Evolutionary conservation across 2,329 filamentous ascomycete species (phyloP), one percentile per base, ranked within the genome.

Genomic region (Beauveria bassiana): DNA sequence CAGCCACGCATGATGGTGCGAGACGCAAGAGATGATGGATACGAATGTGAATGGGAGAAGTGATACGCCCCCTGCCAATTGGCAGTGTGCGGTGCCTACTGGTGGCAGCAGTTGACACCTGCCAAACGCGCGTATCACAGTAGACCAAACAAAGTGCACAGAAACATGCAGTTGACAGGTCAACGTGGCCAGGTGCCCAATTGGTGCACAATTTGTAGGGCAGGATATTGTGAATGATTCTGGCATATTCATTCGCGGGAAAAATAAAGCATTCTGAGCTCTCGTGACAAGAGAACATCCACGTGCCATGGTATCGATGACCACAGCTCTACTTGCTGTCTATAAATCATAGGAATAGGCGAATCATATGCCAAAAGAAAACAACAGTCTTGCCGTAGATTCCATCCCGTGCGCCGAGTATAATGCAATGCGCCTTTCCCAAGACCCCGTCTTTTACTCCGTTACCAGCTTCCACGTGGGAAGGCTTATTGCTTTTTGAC

Each of bases 401-500:
- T 16, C 50, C 59, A 43, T 54, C 28, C 59, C 43, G 22, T 54
- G 49, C 59, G 59, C 59, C 59, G 20, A 26, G 38, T 47, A 28
- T 8, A 55, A 61, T 61, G 59, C 59, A 61, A 54, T 54, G 42
- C 59, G 59, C 51, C 50, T 22, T 53, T 54, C 40, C 50, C 50
- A 55, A 40, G 14, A 20, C n/a, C 28, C 22, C 50, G 38, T 38
- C 50, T 52, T 60, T 45, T 60, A 45, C 43, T 40, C 26, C 24
- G 18, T 52, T 24, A 46, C 42, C 40, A 46, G 49, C 42, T 47
- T 31, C 59, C 50, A 20, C 43, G 16, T 5, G 5, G 49, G 47
- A 61, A 54, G 50, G 26, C 50, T 47, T 43, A 61, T 54, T 61
- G 49, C 40, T 47, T 47, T 9, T 26, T 62, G 68, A 80, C 79